phyloP scores from a whole-genome alignment of 495 filamentous ascomycete genomes.

The Hyaloscypha variabilis region DNA sequence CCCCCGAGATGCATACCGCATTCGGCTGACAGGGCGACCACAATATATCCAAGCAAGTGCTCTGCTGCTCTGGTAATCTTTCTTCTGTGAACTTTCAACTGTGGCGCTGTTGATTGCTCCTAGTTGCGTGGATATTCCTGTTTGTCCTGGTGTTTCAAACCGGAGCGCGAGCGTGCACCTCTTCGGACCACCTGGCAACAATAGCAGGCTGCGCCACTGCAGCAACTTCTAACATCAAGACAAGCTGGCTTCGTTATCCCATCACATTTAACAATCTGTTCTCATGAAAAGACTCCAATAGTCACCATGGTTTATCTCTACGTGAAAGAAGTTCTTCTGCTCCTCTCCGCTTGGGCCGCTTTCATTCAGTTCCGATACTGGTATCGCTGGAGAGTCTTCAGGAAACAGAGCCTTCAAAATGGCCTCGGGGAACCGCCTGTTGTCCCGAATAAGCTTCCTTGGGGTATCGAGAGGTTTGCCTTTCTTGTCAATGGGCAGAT shows the following conservation, averaged over 20 bases:
- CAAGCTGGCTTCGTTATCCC: background rate
- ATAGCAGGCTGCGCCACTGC: too few relatives aligned
- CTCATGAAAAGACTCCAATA: background rate
- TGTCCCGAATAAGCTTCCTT: constrained; percentile 21
- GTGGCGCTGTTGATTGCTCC: too few relatives aligned
- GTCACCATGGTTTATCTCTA: constrained; percentile 16
- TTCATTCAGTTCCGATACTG: constrained; percentile 14
- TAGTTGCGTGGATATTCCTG: too few relatives aligned
- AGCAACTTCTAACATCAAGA: too few relatives aligned
- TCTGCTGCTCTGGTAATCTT: too few relatives aligned
- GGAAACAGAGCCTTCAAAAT: constrained; percentile 14
- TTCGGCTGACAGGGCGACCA: too few relatives aligned
- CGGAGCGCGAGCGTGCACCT: too few relatives aligned
- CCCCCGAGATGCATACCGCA: too few relatives aligned
- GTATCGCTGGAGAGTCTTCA: constrained; percentile 19
- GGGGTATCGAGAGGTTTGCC: constrained; percentile 21
- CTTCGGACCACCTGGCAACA: too few relatives aligned
- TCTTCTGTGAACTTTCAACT: too few relatives aligned
- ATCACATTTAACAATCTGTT: background rate
- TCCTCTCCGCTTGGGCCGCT: constrained; percentile 11
- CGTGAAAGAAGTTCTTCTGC: constrained; percentile 8
- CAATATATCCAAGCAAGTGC: too few relatives aligned
- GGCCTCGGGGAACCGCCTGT: constrained; percentile 17
- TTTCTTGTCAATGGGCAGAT: constrained; percentile 7
- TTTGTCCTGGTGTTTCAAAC: too few relatives aligned